Evolutionary conservation across 768 basidiomycete species (phyloP), one percentile per base, ranked within the genome.

Genomic region (Rubroboletus pulcherrimus): DNA sequence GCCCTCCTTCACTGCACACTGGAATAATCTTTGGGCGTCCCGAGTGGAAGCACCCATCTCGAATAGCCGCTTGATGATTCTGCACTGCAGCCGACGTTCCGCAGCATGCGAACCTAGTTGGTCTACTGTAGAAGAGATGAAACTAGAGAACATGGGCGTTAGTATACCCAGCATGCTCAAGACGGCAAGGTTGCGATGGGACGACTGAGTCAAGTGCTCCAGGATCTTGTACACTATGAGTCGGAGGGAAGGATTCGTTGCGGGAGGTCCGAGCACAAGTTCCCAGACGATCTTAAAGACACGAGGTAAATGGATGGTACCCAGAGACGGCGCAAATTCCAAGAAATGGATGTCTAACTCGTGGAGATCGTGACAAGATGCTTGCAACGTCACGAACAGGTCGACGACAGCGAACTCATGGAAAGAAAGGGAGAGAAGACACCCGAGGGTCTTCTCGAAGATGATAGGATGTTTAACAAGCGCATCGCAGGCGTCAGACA

Each of bases 1-100:
- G 51, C 81, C 77, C 2, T 71, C 73, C 39, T 68, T 77, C 44
- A 86, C 74, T 0, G 78, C 77, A 29, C 73, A 75, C 60, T 86
- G 82, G 52, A 93, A 84, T 38, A 93, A 79, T 11, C 66, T 64
- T 43, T 86, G 73, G n/a, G 82, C 82, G 33, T 91, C 86, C 9
- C 76, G 72, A 0, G 85, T 83, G 5, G 79, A 83, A 0, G 84
- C 79, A 2, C 91, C 89, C 75, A 92, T 84, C 59, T 93, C 89
- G 37, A 92, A 73, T 19, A 93, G 66, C n/a, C 81, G 77, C 49
- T 83, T 76, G 21, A 90, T 67, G 0, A 92, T 75, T 66, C 85
- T 88, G 62, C 81, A 80, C 37, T 85, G 66, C 3, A 84, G 65
- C 40, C 80, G 75, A 29, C 80, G 80, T 65, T 87, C 86, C 4